phyloP scores from a whole-genome alignment of 2,329 filamentous ascomycete genomes.

The Penicillium capsulatum region DNA sequence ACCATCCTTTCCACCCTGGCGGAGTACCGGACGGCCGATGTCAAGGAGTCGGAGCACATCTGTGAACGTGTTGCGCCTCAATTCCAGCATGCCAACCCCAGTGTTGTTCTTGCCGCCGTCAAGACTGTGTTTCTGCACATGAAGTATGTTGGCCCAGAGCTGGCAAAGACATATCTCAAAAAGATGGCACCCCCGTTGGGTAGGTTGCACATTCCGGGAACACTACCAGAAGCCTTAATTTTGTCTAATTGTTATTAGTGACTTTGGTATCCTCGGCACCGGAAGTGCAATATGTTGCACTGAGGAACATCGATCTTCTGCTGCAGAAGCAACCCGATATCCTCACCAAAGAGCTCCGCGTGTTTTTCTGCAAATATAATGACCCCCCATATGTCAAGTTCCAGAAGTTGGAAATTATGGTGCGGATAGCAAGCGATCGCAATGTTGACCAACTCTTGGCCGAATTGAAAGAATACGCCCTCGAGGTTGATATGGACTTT shows the following conservation, averaged over 20 bases:
- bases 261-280: slow-evolving; percentile 92
- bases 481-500: slow-evolving; percentile 99
- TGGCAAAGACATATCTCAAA: slow-evolving; percentile 81
- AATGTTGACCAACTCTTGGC: slow-evolving; percentile 93
- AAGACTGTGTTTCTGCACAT: slow-evolving; percentile 98
- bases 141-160: slow-evolving; percentile 72
- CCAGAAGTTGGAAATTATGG: slow-evolving; percentile 98
- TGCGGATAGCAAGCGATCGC: slow-evolving; percentile 93
- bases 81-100: slow-evolving; percentile 97
- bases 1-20: slow-evolving; percentile 87
- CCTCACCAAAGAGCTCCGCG: slow-evolving; percentile 90
- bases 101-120: slow-evolving; percentile 93
- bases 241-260: slow-evolving; percentile 53
- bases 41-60: slow-evolving; percentile 96
- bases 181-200: slow-evolving; percentile 97
- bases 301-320: slow-evolving; percentile 92
- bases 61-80: slow-evolving; percentile 94
- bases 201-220: slow-evolving; percentile 47
- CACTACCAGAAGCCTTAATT: no score
- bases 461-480: slow-evolving; percentile 92
- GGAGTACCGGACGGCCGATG: slow-evolving; percentile 78
- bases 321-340: slow-evolving; percentile 96
- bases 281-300: slow-evolving; percentile 95
- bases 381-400: slow-evolving; percentile 97
- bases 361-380: slow-evolving; percentile 99